Base-by-base conservation (phyloP, 495 filamentous ascomycete genomes). In the Penicillium coprophilum region DNA sequence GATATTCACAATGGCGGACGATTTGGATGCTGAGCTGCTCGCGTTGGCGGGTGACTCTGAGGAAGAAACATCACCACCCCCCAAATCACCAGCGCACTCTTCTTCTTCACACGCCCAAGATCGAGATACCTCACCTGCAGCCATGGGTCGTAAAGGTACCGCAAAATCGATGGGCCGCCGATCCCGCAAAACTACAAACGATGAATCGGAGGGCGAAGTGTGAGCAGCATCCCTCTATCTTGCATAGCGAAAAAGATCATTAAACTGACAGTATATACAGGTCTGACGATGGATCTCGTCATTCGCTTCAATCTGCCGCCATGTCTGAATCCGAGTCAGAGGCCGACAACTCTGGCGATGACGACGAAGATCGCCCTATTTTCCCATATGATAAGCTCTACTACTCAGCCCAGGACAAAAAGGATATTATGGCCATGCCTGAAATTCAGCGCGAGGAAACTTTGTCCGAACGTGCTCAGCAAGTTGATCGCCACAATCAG, bases 321-420 rank as follows among this genome's bases (percentile, higher is more conserved):
- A 96, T 96, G 90, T 89, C 89, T 48, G 92, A 96, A 36, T 82
- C 82, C 0, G 87, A 89, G 53, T 76, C 80, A 27, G 80, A 77
- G 68, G 80, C 72, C 56, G 82, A 72, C 36, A 72, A 74, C n/a
- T 73, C 72, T 15, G 71, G 67, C 31, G 72, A 74, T 30, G 77
- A 78, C 32, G 81, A 85, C 48, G 80, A 86, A 50, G 85, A 69
- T 24, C 53, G 82, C 21, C 78, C 81, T 4, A 84, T 89, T 30
- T 97, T 91, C 64, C 91, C 94, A 0, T 79, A 96, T 57, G 95
- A 97, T 41, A 91, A 91, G 47, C 86, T 92, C 28, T 97, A 91
- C 75, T 81, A 83, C 56, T 88, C 87, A 49, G 79, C 83, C 15
- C 80, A 85, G 32, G 94, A 99, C 66, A 95, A 90, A 69, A 80